Conservation (phyloP, 2,329 filamentous ascomycete species). For the Claviceps sorghi region DNA sequence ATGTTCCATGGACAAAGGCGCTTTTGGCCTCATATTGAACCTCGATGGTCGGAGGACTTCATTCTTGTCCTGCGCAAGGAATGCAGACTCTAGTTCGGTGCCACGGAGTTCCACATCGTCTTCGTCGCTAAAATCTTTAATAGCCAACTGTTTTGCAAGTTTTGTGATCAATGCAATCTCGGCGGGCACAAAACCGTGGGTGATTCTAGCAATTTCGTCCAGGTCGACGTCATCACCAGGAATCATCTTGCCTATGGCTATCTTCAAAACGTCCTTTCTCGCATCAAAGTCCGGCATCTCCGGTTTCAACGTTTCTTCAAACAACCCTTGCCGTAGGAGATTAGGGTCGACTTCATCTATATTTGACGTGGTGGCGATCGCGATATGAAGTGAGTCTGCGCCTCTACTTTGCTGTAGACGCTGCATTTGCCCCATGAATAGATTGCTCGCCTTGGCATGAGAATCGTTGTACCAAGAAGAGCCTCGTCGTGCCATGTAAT, state of each 20-base stretch:
- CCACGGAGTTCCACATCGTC: conserved; percentile 12
- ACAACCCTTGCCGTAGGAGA: conserved; percentile 57
- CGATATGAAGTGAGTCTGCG: conserved; percentile 67
- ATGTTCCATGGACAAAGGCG: conserved; percentile 26
- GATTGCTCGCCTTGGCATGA: conserved; percentile 73
- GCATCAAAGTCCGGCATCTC: conserved; percentile 69
- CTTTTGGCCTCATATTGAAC: not conserved
- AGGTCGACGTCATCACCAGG: conserved; percentile 62
- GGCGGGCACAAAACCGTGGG: conserved; percentile 83
- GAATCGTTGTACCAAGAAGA: conserved; percentile 76
- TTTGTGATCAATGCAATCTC: conserved; percentile 58
- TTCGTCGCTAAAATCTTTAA: conserved; percentile 17
- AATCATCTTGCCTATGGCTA: conserved; percentile 51
- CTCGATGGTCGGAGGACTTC: not conserved
- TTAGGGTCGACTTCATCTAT: conserved; percentile 76
- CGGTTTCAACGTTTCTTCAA: conserved; percentile 75
- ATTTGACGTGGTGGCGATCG: conserved; percentile 80
- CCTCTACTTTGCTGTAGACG: conserved; percentile 53
- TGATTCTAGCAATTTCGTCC: conserved; percentile 59
- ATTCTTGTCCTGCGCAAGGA: not conserved
- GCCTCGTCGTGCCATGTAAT: conserved; percentile 61
- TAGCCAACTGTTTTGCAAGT: conserved; percentile 25
- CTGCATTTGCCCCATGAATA: conserved; percentile 78
- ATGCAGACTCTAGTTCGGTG: conserved; percentile 2
- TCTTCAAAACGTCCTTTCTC: conserved; percentile 62